These are phyloP conservation scores for Fusarium pseudonygamai DNA, from an alignment of 2,329 filamentous ascomycete species.

Conservation along the genomic window DNA sequence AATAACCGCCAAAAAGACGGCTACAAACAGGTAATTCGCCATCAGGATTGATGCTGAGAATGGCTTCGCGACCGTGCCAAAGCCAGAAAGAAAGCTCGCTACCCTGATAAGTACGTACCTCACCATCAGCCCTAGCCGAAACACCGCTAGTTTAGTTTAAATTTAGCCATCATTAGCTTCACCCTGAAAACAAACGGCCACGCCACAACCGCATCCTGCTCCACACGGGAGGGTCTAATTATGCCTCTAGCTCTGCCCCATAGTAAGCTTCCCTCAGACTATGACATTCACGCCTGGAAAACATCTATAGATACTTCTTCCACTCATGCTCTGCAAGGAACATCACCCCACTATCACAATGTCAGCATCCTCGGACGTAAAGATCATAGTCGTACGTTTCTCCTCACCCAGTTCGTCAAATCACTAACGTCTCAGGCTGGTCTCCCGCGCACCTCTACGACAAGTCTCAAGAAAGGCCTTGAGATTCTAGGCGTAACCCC, in stretches of 20 bases:
- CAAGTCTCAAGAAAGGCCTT: constrained; percentile 34
- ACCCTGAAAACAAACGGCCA: not conserved
- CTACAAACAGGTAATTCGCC: not conserved
- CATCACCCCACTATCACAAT: not conserved
- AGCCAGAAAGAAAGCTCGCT: not conserved
- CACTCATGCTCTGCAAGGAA: not conserved
- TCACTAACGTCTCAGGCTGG: constrained; percentile 16
- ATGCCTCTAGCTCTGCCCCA: too few relatives aligned
- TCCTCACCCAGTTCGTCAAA: fast-evolving
- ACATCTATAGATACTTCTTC: constrained; percentile 7
- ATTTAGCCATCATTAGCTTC: not conserved
- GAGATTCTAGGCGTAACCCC: constrained; percentile 24
- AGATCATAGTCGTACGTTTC: constrained; percentile 29
- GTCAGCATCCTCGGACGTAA: constrained; percentile 6
- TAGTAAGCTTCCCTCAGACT: not conserved
- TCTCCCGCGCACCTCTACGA: constrained; percentile 28
- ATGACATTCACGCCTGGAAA: not conserved
- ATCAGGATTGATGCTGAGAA: not conserved
- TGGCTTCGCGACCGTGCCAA: not conserved
- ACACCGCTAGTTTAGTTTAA: not conserved
- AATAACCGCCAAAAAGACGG: not conserved
- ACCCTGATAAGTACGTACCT: not conserved
- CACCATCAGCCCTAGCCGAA: constrained; percentile 13
- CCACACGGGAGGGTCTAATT: too few relatives aligned
- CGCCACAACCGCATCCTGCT: not conserved